Percentiles rank a stretch among this genome's conserved stretches.
Evolutionary conservation across 2,329 filamentous ascomycete genomes (phyloP).

Genomic region (Capronia americana): DNA sequence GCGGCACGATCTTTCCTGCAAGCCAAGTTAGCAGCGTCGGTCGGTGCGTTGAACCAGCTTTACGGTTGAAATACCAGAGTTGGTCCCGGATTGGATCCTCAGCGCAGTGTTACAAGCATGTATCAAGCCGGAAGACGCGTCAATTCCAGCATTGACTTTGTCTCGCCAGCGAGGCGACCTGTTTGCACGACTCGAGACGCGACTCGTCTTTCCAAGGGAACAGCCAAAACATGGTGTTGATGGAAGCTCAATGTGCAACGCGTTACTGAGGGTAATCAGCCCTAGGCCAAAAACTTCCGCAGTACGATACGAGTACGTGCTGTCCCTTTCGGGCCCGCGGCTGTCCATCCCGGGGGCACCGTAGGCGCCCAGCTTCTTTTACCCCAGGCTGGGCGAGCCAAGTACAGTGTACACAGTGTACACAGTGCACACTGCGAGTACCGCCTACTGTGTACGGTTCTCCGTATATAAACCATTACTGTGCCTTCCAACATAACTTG

Average conservation of each 20-base stretch:
- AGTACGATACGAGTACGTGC: too few species aligned
- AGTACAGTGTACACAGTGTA: background rate
- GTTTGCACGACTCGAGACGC: background rate
- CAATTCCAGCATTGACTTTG: background rate
- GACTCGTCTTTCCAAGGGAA: background rate
- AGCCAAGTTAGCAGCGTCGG: background rate
- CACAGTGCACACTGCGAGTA: background rate
- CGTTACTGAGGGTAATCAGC: background rate
- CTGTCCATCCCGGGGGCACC: too few species aligned
- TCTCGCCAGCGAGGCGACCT: background rate
- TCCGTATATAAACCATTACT: background rate
- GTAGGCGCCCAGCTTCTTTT: background rate
- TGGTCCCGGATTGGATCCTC: background rate
- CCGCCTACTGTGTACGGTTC: too few species aligned
- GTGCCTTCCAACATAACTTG: background rate
- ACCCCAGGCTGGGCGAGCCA: background rate
- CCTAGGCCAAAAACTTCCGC: too few species aligned
- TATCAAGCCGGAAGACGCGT: background rate
- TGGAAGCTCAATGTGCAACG: background rate
- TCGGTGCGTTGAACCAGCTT: background rate
- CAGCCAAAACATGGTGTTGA: background rate
- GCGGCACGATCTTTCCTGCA: background rate
- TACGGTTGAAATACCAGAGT: background rate
- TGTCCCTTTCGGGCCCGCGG: too few species aligned
- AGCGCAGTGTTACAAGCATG: background rate